Base-by-base conservation (phyloP, 371 early-diverging fungal genomes). In the Mortierella sp. region DNA sequence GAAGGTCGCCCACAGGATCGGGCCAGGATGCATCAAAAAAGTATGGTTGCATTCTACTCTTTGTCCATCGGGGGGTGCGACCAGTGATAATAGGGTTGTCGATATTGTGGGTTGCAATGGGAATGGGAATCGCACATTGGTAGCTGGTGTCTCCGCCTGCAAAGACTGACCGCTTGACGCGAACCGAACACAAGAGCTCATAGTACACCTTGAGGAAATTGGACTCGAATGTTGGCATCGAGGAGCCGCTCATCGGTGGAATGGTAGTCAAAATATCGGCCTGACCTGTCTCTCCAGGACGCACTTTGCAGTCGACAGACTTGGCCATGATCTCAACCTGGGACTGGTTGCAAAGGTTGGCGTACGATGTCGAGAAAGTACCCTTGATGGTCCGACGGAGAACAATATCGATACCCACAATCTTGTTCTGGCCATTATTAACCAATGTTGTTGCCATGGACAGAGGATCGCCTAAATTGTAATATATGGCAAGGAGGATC, bases 141-240 rank as follows among this genome's bases (percentile, higher is more conserved):
- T 70, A 55, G 14, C 54, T 66, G 2, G 71, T 76, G 34, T 76
- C 78, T 5, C 78, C 78, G 16, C 78, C 78, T 6, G 78, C 49
- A 46, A 76, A 76, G 28, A 76, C 78, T 0, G 71, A 70, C 12
- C 78, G 66, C 38, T 76, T 76, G 42, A 76, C 60, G 14, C 63
- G 61, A 51, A 76, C 16, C 18, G 66, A 51, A 30, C 66, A 70
- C 16, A 70, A 16, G 31, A 76, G 58, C 42, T 76, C 78, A 27
- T 76, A 76, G 18, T 58, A 76, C n/a, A 76, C 63, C 60, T 76
- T 76, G 28, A 76, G 51, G 43, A 76, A 76, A 50, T 76, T 76
- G 71, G 78, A 70, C 28, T 76, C 78, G 39, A 76, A 76, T 0
- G 78, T 76, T 0, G 78, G 78, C 26, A 76, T 46, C 27, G 69